Conservation (phyloP, 345 rosid species). For the Eucalyptus viminalis region DNA sequence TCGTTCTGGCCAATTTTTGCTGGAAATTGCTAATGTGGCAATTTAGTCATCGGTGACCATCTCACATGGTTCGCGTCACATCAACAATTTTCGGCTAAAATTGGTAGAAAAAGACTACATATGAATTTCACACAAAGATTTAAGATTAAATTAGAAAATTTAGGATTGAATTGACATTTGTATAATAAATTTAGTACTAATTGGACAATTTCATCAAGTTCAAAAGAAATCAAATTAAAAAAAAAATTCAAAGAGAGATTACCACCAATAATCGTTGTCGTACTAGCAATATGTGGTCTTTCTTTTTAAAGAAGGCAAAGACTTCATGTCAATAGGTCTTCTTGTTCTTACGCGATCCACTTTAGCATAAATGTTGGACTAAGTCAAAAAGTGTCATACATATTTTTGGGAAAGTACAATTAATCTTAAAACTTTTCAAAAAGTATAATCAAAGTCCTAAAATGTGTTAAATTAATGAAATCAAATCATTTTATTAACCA, state of each 20-base stretch:
- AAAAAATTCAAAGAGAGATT: neutral
- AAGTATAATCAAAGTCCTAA: too few relatives aligned
- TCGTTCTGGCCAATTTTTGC: fast-evolving
- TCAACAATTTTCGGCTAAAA: fast-evolving
- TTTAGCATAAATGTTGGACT: neutral
- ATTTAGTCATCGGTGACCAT: neutral
- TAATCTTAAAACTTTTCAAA: too few relatives aligned
- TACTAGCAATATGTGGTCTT: neutral
- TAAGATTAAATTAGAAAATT: too few relatives aligned
- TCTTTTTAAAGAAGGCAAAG: neutral
- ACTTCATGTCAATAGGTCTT: neutral
- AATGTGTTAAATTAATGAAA: too few relatives aligned
- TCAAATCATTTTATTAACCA: too few relatives aligned
- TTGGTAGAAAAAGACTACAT: neutral
- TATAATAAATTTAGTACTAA: neutral
- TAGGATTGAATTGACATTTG: neutral
- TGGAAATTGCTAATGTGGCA: fast-evolving
- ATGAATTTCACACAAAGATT: neutral
- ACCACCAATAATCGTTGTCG: neutral
- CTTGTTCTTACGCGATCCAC: neutral
- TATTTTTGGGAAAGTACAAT: too few relatives aligned
- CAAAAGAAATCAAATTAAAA: neutral
- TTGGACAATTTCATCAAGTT: neutral
- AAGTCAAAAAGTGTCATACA: neutral
- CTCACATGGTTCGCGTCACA: fast-evolving